These are phyloP conservation scores for Phytophthora multivora DNA, from an alignment of 352 stramenopile species.

Conservation along the genomic window DNA sequence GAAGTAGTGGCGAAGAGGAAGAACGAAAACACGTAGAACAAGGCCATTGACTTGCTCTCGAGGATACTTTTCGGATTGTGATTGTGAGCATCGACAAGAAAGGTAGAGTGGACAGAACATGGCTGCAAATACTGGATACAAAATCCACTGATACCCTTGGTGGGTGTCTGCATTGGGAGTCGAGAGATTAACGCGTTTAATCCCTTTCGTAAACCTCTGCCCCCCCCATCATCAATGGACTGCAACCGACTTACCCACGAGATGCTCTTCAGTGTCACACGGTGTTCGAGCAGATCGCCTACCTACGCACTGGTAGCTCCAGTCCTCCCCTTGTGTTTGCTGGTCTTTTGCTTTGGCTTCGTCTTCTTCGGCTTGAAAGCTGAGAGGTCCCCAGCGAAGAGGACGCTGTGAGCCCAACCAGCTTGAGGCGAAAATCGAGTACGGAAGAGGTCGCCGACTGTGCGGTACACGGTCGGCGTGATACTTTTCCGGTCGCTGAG, in stretches of 20 bases:
- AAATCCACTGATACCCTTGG: conserved; percentile 20
- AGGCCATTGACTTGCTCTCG: background rate
- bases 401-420: conserved; percentile 92
- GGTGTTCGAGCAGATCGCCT: background rate
- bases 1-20: conserved; percentile 3
- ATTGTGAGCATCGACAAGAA: conserved; percentile 3
- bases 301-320: background rate
- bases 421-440: conserved; percentile 87
- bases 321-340: conserved; percentile 15
- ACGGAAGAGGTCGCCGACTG: conserved; percentile 94
- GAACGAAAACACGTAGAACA: background rate
- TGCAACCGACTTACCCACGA: conserved; percentile 9
- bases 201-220: conserved; percentile 5
- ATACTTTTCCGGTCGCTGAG: conserved; percentile 70
- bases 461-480: conserved; percentile 84
- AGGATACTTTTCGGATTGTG: conserved; percentile 7
- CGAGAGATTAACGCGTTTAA: conserved; percentile 5
- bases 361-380: conserved; percentile 43
- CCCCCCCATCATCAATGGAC: conserved; percentile 19
- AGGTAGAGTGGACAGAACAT: conserved; percentile 2
- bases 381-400: conserved; percentile 59
- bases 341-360: conserved; percentile 8
- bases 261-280: conserved; percentile 5
- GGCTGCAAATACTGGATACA: conserved; percentile 33
- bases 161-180: conserved; percentile 2